Evolutionary conservation across 208 protist species (phyloP), one percentile per base, ranked within the genome.

Genomic region (Naegleria lovaniensis): DNA sequence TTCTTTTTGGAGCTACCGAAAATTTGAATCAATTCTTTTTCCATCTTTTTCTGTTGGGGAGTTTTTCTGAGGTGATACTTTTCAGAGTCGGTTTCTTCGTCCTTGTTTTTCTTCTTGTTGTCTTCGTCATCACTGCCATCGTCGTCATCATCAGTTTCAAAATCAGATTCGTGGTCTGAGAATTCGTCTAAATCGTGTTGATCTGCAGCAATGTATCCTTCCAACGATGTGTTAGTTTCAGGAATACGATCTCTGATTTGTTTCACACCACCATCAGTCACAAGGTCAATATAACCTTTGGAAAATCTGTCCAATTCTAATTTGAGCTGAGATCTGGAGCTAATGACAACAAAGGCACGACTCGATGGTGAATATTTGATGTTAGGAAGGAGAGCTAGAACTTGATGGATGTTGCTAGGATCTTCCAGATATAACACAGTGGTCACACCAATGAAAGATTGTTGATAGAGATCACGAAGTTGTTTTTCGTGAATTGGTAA

Each of bases 131-230:
- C 11, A 13, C 40, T 43, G 2, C 15, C 48, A 41, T 4, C n/a
- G 9, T 67, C 48, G 15, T 89, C 85, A 89, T 89, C 85, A 29
- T 33, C 16, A 29, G 3, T 13, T 15, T 51, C 83, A 86, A 85
- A 85, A 43, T 86, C 83, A 86, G 83, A 86, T 7, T 86, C 83
- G 38, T 86, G 39, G 51, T 86, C 83, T 33, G 83, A 86, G 4
- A 86, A n/a, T 33, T 86, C 19, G 29, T 85, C 79, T 38, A 79
- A 79, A 43, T 85, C 79, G 22, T 43, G n/a, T 39, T 85, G n/a
- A 43, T 43, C 38, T 7, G 15, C 36, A 43, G 38, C 79, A 29
- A 85, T 85, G 11, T 13, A 43, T 16, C 79, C 79, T 85, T 85
- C 38, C 19, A 29, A 25, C 2, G n/a, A 13, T 25, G 9, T 39